Evolutionary conservation across 495 filamentous ascomycete species (phyloP), one percentile per base, ranked within the genome.

Genomic region (Penicillium paradoxum): DNA sequence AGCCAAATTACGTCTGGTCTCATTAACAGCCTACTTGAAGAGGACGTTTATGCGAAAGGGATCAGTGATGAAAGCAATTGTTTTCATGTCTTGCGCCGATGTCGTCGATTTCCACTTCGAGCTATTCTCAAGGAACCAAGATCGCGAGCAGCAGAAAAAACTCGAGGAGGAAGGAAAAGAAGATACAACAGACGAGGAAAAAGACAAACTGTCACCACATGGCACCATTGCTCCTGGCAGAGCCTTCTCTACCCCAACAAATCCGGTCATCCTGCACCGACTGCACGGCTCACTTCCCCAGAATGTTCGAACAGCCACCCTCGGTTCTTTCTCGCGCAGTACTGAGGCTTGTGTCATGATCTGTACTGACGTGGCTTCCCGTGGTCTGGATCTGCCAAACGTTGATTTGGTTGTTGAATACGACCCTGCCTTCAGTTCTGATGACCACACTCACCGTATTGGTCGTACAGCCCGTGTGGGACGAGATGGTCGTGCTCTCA

Each of bases 71-170:
- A 96, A 97, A 68, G 85, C 87, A 4, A 96, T 97, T 54, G 81
- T 97, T 45, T 98, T 98, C 69, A 88, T 98, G 34, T 95, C 91
- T 1, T 97, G 95, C 60, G 91, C 93, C 14, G 95, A 98, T 62
- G 92, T 88, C 9, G 93, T 97, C 41, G 90, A 98, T 63, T 98
- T 95, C 65, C 91, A 96, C 64, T 97, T 90, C 60, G 86, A 95
- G 43, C 69, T 96, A n/a, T 84, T 98, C 55, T 84, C 83, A 25
- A 72, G 80, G 11, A 70, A 73, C 45, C 56, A 69, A 34, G 62
- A 67, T 30, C 50, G 70, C 5, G 55, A 66, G 21, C 47, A 67
- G 19, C 55, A 67, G 18, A 54, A 45, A 60, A 70, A 57, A 22
- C 44, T 55, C 9, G 24, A 54, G 19, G 63, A 63, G 27, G 58